These are phyloP conservation scores for Vicia faba DNA, from an alignment of 306 rosid species.

Conservation along the genomic window DNA sequence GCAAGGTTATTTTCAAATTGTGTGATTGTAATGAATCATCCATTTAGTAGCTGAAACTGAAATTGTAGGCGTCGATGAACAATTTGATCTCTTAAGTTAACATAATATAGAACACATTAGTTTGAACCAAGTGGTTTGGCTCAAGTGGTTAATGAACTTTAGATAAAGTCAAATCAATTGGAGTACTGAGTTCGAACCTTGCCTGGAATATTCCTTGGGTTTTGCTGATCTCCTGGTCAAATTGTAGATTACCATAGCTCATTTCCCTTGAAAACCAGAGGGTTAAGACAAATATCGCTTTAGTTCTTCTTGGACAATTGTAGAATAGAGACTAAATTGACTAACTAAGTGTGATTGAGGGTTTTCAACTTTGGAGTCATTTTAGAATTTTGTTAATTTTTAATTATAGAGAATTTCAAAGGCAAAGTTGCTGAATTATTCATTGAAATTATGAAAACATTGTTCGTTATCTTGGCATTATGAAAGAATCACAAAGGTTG, in stretches of 20 bases:
- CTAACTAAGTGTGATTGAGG: background rate
- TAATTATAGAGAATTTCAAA: background rate
- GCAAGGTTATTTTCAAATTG: background rate
- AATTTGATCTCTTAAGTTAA: background rate
- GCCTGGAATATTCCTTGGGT: background rate
- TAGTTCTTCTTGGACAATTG: background rate
- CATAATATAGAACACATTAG: background rate
- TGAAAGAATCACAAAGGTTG: background rate
- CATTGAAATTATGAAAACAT: background rate
- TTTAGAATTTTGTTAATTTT: background rate
- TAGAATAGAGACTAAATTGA: background rate
- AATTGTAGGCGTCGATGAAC: background rate
- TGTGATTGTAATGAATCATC: background rate
- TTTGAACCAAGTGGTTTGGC: background rate
- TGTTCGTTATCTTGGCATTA: background rate
- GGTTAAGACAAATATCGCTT: background rate
- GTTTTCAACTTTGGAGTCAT: background rate
- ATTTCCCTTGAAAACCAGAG: background rate
- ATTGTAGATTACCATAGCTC: background rate
- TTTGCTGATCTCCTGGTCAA: background rate
- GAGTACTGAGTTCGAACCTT: background rate
- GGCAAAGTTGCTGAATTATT: background rate
- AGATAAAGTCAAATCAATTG: background rate
- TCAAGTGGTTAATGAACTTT: background rate
- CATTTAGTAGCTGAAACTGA: background rate